Evolutionary conservation across 768 basidiomycete species (phyloP), one percentile per base, ranked within the genome.

Genomic region (Scleroderma citrinum): DNA sequence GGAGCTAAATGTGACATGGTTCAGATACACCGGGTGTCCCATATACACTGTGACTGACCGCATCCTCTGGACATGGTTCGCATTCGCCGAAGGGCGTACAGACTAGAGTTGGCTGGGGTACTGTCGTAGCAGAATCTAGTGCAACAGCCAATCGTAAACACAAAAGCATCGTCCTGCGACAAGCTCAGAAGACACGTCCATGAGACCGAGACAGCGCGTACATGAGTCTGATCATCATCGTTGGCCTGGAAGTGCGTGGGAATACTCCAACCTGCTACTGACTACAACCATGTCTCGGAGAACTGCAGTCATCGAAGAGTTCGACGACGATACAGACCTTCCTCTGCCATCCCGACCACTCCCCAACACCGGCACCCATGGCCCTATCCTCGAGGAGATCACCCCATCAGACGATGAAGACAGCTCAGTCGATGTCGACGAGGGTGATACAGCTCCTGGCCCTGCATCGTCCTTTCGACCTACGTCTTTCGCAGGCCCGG

Each of bases 291-390:
- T 89, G 87, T 81, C 84, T 54, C 84, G 84, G 57, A 75, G 82
- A 64, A 70, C 81, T 61, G 82, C 80, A 54, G 73, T 82, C 53
- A 75, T 81, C 52, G 81, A 80, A 51, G 90, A 90, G 61, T 95
- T 94, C 60, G 91, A 95, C 78, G 93, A 96, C 71, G 92, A 95
- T 60, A 91, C 89, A 12, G 92, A 95, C 63, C 78, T 94, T 14
- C 88, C 91, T 0, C 74, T 94, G 19, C 92, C 92, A 3, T 71
- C 72, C 29, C 75, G 72, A 13, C 71, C 82, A 0, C 70, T 94
- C 0, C 83, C 82, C 7, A 79, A 83, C 56, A 77, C 80, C 5
- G 85, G 86, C 49, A 50, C 76, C 2, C 78, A 73, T 35, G 92
- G 92, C 1, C 83, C 92, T 2, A 75, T 96, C 17, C 71, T 96